Base-by-base conservation (phyloP, 2,329 filamentous ascomycete species). In the Trichocomaceae sp. region DNA sequence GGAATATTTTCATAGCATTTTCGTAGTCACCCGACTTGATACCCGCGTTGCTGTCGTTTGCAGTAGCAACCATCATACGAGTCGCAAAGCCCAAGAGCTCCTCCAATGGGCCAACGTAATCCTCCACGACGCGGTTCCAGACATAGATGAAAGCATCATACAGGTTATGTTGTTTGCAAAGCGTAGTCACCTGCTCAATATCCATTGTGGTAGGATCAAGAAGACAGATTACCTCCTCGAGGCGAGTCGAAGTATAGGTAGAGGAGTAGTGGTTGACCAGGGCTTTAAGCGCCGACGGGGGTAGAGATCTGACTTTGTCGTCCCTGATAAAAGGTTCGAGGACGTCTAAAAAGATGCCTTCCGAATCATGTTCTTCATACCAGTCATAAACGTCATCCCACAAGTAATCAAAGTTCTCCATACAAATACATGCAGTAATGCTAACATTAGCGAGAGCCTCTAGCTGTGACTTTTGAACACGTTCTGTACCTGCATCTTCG, bases 131-230 rank as follows among this genome's bases (percentile, higher is more conserved):
- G 69, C 89, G 86, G 58, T 95, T 97, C 93, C 93, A 99, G 54
- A 99, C 88, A 68, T 97, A 96, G 44, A 95, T 90, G 55, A 96
- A 81, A 2, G 93, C 95, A 71, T 99, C 95, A 66, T 96, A 99
- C 3, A 99, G 80, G 60, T 87, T 83, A 69, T 97, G 85, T 66
- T 92, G 86, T 69, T 93, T 95, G 78, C 93, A 99, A 22, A 99
- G 77, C 12, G 82, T 81, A 0, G 92, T 96, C 56, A 95, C 84
- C 70, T 97, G 89, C 67, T 99, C 92, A 61, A 99, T 84, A 67
- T 99, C 95, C 66, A 99, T 84, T 0, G 90, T 96, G 13, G 83
- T 78, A 1, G 92, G 95, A 63, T 96, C 87, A 73, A 99, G 86
- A 60, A 92, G 86, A 68, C 92, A 97, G 31, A 99, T 87, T 69